phyloP scores from a whole-genome alignment of 345 rosid species.

The Arabidopsis arenosa region DNA sequence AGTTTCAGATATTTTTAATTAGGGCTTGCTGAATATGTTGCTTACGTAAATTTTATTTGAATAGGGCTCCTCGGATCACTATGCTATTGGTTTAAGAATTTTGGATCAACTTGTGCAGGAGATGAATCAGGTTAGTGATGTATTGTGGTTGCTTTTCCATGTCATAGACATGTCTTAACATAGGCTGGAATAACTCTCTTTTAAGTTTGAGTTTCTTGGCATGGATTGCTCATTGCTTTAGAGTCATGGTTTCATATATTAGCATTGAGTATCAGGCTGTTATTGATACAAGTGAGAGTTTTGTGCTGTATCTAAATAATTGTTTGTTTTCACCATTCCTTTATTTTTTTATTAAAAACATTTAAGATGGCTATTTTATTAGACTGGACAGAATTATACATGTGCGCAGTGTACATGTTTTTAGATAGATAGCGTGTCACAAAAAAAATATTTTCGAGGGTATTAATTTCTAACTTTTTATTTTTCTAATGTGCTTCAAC shows the following conservation, averaged over 20 bases:
- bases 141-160: conserved; percentile 13
- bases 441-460: neutral
- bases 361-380: conserved; percentile 6
- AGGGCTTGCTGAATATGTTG: conserved; percentile 30
- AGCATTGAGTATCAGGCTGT: conserved; percentile 19
- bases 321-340: conserved; percentile 9
- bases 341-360: neutral
- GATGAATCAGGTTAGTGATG: conserved; percentile 89
- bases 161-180: neutral
- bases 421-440: conserved; percentile 15
- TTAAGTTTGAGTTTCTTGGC: conserved; percentile 20
- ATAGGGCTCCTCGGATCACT: conserved; percentile 88
- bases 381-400: conserved; percentile 1
- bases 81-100: conserved; percentile 93
- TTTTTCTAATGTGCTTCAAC: neutral
- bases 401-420: neutral
- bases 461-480: neutral
- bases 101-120: conserved; percentile 95
- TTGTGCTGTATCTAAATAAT: conserved; percentile 12
- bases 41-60: conserved; percentile 25
- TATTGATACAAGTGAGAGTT: neutral
- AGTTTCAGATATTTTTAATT: neutral
- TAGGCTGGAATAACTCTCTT: conserved; percentile 10
- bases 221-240: conserved; percentile 23
- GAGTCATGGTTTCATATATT: conserved; percentile 11